A percentile compares a stretch with the other conserved stretches of the same genome.
Conservation (phyloP, 1,284 basidiomycete species). For the Pyrrhoderma lamaoense region DNA sequence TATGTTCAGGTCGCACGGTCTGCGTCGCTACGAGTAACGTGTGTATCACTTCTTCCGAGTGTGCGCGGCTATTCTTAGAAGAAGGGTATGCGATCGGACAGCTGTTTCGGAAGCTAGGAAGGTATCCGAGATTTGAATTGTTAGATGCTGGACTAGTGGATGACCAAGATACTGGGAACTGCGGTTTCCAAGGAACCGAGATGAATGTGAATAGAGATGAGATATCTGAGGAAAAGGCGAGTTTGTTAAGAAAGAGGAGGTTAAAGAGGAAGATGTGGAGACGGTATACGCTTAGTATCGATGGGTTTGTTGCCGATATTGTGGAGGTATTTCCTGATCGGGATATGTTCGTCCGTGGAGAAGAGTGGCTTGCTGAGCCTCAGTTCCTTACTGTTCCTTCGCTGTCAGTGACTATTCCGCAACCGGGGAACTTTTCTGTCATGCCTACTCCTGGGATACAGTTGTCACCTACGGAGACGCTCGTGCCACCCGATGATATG, state of each 20-base stretch:
- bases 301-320: slow-evolving; percentile 57
- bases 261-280: slow-evolving; percentile 19
- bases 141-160: slow-evolving; percentile 36
- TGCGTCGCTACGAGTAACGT: slow-evolving; percentile 59
- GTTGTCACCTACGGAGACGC: slow-evolving; percentile 10
- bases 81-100: slow-evolving; percentile 69
- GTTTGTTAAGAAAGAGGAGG: not conserved
- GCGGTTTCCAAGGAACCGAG: slow-evolving; percentile 27
- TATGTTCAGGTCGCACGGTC: slow-evolving; percentile 45
- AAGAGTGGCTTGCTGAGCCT: slow-evolving; percentile 37
- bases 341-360: slow-evolving; percentile 51
- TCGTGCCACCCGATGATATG: slow-evolving; percentile 10
- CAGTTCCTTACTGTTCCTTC: not conserved
- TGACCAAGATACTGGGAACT: slow-evolving; percentile 21
- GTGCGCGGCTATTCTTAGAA: slow-evolving; percentile 55
- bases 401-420: too few relatives aligned
- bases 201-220: slow-evolving; percentile 39
- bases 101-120: slow-evolving; percentile 49
- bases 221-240: slow-evolving; percentile 16
- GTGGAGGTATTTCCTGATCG: slow-evolving; percentile 59
- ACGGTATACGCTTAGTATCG: slow-evolving; percentile 44
- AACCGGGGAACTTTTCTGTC: not conserved
- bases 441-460: slow-evolving; percentile 2
- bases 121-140: slow-evolving; percentile 49
- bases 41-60: slow-evolving; percentile 43